Evolutionary conservation across 2,329 filamentous ascomycete genomes (phyloP), one percentile per base, ranked within the genome.

Genomic region (Diplocarpon rosae): DNA sequence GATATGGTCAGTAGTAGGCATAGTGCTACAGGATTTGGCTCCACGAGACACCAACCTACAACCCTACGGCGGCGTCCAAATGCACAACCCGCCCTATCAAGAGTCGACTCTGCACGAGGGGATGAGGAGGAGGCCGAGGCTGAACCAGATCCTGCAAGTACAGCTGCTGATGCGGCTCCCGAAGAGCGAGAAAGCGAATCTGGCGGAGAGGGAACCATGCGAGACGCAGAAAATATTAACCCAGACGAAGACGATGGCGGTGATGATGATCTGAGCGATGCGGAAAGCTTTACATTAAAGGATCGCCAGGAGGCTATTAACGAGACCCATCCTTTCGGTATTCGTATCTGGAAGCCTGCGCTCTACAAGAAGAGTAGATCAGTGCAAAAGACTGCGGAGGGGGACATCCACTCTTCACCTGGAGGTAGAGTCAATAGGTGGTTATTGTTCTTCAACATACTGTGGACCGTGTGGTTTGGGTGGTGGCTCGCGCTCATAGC

Each of bases 301-400:
- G 92, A 98, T 64, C 80, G 92, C 45, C 92, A 98, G 66, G 81
- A 95, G 62, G 92, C 92, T 53, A 98, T 98, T 71, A 98, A 98
- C 66, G 83, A 95, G 63, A 98, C 92, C 0, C 92, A 98, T 70
- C 92, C 92, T 0, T 98, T 98, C 58, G 92, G 92, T 71, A 96
- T 98, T 62, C 81, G 93, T 62, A 86, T 98, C 52, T 98, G 92
- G 92, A 98, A 98, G 65, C 92, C 92, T 35, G 93, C 92, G 1
- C 65, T 98, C 51, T 98, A 98, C 74, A 98, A 98, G 67, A 98
- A 98, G 65, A 82, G 84, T 57, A 81, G 92, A 45, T 98, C 92
- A 1, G 93, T 98, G 31, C 88, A 96, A 63, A 92, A 93, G 65
- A 94, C 82, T 37, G 92, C 92, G 5, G 90, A 96, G 66, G 89